Evolutionary conservation across 1,139 yeast species (phyloP), one percentile per base, ranked within the genome.

Genomic region (Debaryomyces coudertii): DNA sequence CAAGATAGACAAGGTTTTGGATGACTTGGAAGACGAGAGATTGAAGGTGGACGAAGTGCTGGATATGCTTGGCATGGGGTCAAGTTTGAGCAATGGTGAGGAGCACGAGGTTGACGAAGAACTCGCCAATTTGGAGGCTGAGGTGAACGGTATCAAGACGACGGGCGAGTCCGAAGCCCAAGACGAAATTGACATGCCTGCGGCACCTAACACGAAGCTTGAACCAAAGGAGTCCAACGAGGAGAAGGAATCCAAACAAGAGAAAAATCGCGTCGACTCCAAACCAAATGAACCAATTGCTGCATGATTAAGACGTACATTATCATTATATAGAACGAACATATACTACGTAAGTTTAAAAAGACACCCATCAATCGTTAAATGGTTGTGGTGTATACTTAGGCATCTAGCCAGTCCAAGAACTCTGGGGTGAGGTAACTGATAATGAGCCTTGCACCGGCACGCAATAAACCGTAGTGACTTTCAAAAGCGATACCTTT

Each of bases 391-490:
- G 20, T 23, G 20, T 30, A 39, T 16, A 23, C 11, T 45, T 31
- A 40, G 8, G 30, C 50, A 23, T 78, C 79, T 55, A 92, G 76
- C 99, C 99, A 93, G 25, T 90, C 97, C 65, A 93, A 78, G 58
- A 93, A 90, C 58, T 93, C 96, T 3, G 99, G 99, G 2, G 99
- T 88, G 62, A 93, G 90, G 69, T 93, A 93, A 47, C 96, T 83
- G 58, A 93, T 90, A 52, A 95, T 82, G 56, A 93, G 71, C 61
- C 93, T 82, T 15, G 99, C 98, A 46, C 99, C 99, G 1, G 99
- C 99, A 67, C 99, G 81, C 54, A 93, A 76, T 59, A 88, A 85
- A 2, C 99, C 98, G 54, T 88, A 78, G 57, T 93, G 97, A 44
- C 95, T 76, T 69, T 93, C 99, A 61, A 87, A 88, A 0, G 97